These are phyloP conservation scores for Microcyclospora tardicrescens DNA, from an alignment of 2,329 filamentous ascomycete species.

Conservation along the genomic window DNA sequence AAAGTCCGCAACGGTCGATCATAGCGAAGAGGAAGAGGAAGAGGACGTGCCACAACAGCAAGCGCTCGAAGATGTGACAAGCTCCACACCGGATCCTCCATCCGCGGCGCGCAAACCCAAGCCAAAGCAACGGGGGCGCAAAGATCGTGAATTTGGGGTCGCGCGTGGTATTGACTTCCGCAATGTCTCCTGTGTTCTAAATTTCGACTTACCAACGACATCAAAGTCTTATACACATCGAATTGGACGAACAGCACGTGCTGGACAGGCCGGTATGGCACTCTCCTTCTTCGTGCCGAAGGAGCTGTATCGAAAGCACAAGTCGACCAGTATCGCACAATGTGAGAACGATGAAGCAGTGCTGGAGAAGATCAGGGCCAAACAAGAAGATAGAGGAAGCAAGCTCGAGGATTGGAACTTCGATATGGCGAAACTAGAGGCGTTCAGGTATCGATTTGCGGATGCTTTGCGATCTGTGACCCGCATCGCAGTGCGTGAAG, in stretches of 20 bases:
- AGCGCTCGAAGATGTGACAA: constrained; percentile 20
- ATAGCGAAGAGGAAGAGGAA: constrained; percentile 22
- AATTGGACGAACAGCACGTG: constrained; percentile 84
- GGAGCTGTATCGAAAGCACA: constrained; percentile 75
- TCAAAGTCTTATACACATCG: constrained; percentile 94
- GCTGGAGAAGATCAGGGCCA: constrained; percentile 62
- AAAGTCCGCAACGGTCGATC: constrained; percentile 11
- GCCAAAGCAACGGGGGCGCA: constrained; percentile 47
- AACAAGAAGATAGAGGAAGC: constrained; percentile 65
- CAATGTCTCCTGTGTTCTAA: constrained; percentile 86
- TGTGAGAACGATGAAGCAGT: constrained; percentile 76
- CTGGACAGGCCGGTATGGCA: constrained; percentile 83
- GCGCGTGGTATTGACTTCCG: constrained; percentile 94
- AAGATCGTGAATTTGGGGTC: constrained; percentile 84
- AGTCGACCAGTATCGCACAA: constrained; percentile 63
- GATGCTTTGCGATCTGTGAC: constrained; percentile 87
- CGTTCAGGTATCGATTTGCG: constrained; percentile 88
- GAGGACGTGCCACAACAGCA: neutral
- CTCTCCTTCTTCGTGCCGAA: constrained; percentile 87
- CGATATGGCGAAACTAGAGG: constrained; percentile 85
- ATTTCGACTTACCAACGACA: constrained; percentile 84
- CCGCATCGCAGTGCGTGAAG: constrained; percentile 77
- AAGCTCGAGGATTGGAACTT: constrained; percentile 86
- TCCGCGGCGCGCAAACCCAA: constrained; percentile 12
- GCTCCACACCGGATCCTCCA: constrained; percentile 4